Evolutionary conservation across 345 rosid species (phyloP), one percentile per base, ranked within the genome.

Genomic region (Carallia pectinifolia): DNA sequence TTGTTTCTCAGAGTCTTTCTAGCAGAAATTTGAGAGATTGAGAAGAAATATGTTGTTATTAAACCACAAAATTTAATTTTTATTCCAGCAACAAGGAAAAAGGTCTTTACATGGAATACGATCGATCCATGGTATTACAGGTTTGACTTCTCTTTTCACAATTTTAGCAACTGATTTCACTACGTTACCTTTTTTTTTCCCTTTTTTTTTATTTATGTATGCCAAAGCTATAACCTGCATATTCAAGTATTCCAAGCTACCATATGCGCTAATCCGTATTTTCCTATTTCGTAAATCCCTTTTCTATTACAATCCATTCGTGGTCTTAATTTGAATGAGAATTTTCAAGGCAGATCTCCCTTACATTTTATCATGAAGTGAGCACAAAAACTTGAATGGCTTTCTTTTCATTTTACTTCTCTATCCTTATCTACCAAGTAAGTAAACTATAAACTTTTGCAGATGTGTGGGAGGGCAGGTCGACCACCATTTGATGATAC

Each of bases 391-490:
- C 16, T 44, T 44, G 50, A 44, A 44, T 44, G 15, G 50, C 10
- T 40, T 10, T 40, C 47, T 40, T 9, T 44, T 44, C 50, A 44
- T 44, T 44, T 44, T 9, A 12, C 33, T 56, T 56, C 60, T 19
- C 16, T 27, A 56, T 56, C 33, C 60, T 27, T 56, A 23, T 19
- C 31, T 56, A 56, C 31, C 60, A 27, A 7, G 34, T 13, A 27
- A 27, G 31, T 56, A 13, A 44, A 44, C 16, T 56, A 53, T 48
- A 31, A 33, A 6, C 23, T 64, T 77, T 60, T 68, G 52, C 82
- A 95, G 99, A 95, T 95, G 97, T 85, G 86, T 77, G 99, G 99
- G 74, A 87, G 99, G 84, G 99, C 99, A 72, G 99, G 99, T 53
- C 83, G 97, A 74, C 99, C 99, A 64, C 99, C 99, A 66, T 95